Evolutionary conservation across 192 early-diverging fungal genomes (phyloP).

Genomic region (Jimgerdemannia flammicorona): DNA sequence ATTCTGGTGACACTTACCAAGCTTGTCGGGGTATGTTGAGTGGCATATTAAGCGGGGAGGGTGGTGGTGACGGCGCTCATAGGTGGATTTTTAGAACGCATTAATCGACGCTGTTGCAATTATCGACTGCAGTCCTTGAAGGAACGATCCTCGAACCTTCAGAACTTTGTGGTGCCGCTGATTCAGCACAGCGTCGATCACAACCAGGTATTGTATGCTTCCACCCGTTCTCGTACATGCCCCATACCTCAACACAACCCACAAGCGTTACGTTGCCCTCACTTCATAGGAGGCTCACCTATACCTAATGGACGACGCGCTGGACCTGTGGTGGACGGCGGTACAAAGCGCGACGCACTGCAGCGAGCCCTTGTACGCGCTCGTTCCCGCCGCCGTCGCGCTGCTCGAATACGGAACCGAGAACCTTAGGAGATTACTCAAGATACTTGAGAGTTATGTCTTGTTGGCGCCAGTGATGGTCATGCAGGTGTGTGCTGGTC

Average conservation of each 20-base stretch:
- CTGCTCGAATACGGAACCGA: slow-evolving; percentile 78
- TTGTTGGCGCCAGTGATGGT: slow-evolving; percentile 55
- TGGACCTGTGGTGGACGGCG: slow-evolving; percentile 85
- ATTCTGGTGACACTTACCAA: slow-evolving; percentile 77
- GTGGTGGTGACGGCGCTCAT: no score
- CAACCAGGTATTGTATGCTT: slow-evolving; percentile 34
- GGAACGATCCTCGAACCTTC: slow-evolving; percentile 64
- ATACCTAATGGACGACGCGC: slow-evolving; percentile 85
- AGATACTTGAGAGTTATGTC: slow-evolving; percentile 84
- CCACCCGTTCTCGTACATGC: not conserved
- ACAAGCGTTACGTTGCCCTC: slow-evolving; percentile 1
- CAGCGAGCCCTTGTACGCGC: slow-evolving; percentile 48
- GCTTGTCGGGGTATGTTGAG: slow-evolving; percentile 53
- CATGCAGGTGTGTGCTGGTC: slow-evolving; percentile 42
- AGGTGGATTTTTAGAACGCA: no score
- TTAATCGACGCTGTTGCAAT: not conserved
- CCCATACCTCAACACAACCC: not conserved
- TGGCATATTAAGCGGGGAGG: no score
- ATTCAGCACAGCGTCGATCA: slow-evolving; percentile 71
- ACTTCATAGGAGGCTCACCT: slow-evolving; percentile 59
- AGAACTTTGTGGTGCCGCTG: slow-evolving; percentile 72
- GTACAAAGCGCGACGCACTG: slow-evolving; percentile 63
- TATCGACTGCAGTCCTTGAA: slow-evolving; percentile 52
- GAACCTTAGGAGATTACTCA: slow-evolving; percentile 66
- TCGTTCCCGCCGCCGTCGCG: slow-evolving; percentile 57